Evolutionary conservation across 2,329 filamentous ascomycete species (phyloP), one percentile per base, ranked within the genome.

Genomic region (Fusarium veterinarium): DNA sequence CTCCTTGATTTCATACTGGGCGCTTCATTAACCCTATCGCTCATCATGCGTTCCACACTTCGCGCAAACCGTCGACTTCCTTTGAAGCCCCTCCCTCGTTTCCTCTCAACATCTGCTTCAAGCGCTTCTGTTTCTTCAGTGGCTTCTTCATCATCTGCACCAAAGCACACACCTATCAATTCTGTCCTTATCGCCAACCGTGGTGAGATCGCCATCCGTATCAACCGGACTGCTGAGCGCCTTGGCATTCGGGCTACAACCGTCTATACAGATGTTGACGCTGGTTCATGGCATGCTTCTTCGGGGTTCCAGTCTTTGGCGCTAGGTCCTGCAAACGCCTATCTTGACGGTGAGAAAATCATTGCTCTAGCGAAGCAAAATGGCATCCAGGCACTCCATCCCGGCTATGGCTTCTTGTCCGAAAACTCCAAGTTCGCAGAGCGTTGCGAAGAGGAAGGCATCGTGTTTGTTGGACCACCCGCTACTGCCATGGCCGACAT

Each of bases 101-200:
- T 79, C 66, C 73, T 80, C 64, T 82, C 84, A 59, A 80, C 79
- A 28, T 73, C 80, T 58, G 77, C 80, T 57, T 74, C 79, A 81
- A 63, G 77, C 74, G 41, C 71, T 77, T 64, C 79, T 77, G 30
- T 79, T 77, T 55, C 83, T 62, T 78, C 79, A 38, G 69, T 79
- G 60, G 76, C 79, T 12, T 79, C 80, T 52, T 76, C 80, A 16
- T 60, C 80, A 11, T 60, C 71, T 25, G 62, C 80, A n/a, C 78
- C 82, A 56, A 79, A 78, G 60, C 69, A 77, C 17, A 86, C 84
- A 19, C 87, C 89, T 35, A 89, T 91, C 74, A 91, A 90, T 61
- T 97, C 95, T 13, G 93, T 98, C 45, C 88, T 99, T 30, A 98
- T 99, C 80, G 96, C 96, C 60, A 99, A 99, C 81, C 92, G 96